A percentile compares a stretch with the other conserved stretches of the same genome.
Conservation (phyloP, 345 rosid genomes). For the Lumnitzera littorea region DNA sequence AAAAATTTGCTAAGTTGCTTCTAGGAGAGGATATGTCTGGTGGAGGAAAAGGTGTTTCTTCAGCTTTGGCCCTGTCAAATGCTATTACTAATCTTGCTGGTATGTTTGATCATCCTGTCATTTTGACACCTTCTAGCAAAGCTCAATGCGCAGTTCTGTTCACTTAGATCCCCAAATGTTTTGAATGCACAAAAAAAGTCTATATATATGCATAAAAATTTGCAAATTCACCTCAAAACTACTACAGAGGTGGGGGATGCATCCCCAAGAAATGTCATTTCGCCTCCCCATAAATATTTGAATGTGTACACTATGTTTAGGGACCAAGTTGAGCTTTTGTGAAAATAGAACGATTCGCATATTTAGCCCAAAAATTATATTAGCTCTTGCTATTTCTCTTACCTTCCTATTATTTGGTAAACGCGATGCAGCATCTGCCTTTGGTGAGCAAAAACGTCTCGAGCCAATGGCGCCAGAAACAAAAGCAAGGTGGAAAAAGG, state of each 20-base stretch:
- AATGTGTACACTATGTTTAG: too few species aligned
- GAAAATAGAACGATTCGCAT: too few species aligned
- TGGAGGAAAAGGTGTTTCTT: slow-evolving; percentile 71
- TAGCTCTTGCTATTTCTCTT: background rate
- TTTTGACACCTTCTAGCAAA: too few species aligned
- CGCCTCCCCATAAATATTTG: background rate
- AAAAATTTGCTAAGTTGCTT: slow-evolving; percentile 54
- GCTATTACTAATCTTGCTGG: slow-evolving; percentile 31
- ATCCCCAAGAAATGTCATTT: background rate
- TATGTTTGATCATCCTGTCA: background rate
- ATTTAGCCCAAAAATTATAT: too few species aligned
- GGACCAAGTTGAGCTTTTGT: too few species aligned
- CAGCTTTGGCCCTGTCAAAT: slow-evolving; percentile 64
- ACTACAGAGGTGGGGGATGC: too few species aligned
- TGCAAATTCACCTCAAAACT: too few species aligned
- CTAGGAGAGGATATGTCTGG: slow-evolving; percentile 74
- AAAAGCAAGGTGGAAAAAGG: slow-evolving; percentile 56
- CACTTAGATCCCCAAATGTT: too few species aligned
- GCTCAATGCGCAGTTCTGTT: too few species aligned
- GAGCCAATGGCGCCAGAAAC: slow-evolving; percentile 63
- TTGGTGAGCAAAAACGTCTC: slow-evolving; percentile 27
- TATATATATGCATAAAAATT: too few species aligned
- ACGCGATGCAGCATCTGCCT: slow-evolving; percentile 22
- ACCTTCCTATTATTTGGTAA: background rate
- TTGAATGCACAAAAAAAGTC: too few species aligned